Evolutionary conservation across 306 rosid species (phyloP).

Genomic region (Citrullus amarus): DNA sequence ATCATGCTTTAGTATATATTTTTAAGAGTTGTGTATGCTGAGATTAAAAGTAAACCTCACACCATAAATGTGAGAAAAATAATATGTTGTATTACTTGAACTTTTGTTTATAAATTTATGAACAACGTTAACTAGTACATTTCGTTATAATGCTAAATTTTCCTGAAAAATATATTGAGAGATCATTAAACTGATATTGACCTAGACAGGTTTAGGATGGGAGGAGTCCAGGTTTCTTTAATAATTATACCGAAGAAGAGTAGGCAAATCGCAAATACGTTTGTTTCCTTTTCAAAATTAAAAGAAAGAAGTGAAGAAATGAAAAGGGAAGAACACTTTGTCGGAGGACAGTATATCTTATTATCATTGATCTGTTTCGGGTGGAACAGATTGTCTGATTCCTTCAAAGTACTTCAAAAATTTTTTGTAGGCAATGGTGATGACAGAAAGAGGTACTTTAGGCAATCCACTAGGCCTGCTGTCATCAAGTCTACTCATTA

Average conservation of each 20-base stretch:
- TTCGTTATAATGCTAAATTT: background rate
- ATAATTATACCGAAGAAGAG: background rate
- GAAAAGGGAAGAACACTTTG: background rate
- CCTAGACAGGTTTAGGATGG: background rate
- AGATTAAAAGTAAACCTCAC: background rate
- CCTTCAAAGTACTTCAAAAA: background rate
- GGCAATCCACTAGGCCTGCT: background rate
- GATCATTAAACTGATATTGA: background rate
- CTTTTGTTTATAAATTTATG: background rate
- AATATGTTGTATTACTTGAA: background rate
- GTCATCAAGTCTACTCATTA: background rate
- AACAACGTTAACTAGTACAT: background rate
- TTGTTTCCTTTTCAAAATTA: background rate
- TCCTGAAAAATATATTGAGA: background rate
- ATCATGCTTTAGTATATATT: background rate
- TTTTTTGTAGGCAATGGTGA: background rate
- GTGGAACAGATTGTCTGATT: background rate
- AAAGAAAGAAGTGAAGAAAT: background rate
- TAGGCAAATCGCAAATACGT: background rate
- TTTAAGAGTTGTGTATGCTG: background rate
- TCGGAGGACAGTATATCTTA: background rate
- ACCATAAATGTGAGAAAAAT: background rate
- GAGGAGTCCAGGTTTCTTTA: background rate
- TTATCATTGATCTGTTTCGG: background rate
- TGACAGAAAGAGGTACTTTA: background rate